These are phyloP conservation scores for Kalanchoe fedtschenkoi DNA, from an alignment of 164 flowering plant species.

Conservation along the genomic window DNA sequence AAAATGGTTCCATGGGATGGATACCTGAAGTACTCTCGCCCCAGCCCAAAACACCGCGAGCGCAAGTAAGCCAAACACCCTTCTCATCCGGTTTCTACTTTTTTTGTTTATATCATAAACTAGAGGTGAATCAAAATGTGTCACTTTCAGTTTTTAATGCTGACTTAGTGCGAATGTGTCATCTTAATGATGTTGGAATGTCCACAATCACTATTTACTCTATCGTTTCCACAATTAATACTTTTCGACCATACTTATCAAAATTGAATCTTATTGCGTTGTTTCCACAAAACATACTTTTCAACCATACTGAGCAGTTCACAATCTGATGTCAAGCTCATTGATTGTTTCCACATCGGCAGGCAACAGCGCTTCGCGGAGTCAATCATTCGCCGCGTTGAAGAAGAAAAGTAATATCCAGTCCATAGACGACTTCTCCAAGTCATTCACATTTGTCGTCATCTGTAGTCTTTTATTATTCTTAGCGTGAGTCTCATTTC, in stretches of 20 bases:
- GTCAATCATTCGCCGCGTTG: conserved; percentile 39
- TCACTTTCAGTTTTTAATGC: too few species aligned
- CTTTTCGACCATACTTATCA: too few species aligned
- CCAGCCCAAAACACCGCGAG: conserved; percentile 82
- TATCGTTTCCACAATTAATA: too few species aligned
- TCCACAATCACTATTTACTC: too few species aligned
- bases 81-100: not conserved
- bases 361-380: conserved; percentile 70
- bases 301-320: not conserved
- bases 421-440: not conserved
- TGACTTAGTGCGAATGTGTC: too few species aligned
- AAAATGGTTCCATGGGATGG: conserved; percentile 99
- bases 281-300: not conserved
- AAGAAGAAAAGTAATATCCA: conserved; percentile 7
- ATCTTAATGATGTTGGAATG: too few species aligned
- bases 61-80: conserved; percentile 43
- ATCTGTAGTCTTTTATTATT: not conserved
- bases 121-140: too few species aligned
- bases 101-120: too few species aligned
- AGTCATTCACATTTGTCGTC: not conserved
- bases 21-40: conserved; percentile 83
- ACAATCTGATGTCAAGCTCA: not conserved
- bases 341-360: conserved; percentile 14
- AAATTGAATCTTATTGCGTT: too few species aligned
- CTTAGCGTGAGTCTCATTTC: not conserved